These are phyloP conservation scores for Adansonia digitata DNA, from an alignment of 345 rosid species.

Conservation along the genomic window DNA sequence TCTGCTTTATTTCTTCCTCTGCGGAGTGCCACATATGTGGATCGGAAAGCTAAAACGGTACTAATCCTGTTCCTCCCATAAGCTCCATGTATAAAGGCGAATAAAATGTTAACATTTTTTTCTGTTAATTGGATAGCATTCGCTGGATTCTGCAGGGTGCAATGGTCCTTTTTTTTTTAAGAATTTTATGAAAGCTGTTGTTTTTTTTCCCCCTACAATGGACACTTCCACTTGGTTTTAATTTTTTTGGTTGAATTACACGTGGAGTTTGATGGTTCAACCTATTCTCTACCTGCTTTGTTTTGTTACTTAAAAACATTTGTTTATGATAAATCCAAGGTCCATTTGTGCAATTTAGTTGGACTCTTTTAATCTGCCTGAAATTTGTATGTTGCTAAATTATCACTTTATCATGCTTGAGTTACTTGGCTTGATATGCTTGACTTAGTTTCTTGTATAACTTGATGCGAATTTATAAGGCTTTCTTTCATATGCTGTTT, in stretches of 20 bases:
- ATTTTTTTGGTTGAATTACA: not conserved
- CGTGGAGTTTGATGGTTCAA: not conserved
- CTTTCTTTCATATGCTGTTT: no score
- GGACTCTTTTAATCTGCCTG: no score
- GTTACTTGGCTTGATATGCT: no score
- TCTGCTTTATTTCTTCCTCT: slow-evolving; percentile 84
- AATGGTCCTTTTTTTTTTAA: no score
- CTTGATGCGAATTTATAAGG: no score
- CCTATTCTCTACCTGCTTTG: not conserved
- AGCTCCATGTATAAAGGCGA: not conserved
- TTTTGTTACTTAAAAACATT: not conserved
- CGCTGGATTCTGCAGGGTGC: not conserved
- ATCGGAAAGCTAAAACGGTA: slow-evolving; percentile 71
- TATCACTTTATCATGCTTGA: no score
- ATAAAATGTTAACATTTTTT: not conserved
- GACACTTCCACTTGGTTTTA: not conserved
- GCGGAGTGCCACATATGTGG: slow-evolving; percentile 44
- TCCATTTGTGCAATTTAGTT: not conserved
- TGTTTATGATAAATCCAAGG: not conserved
- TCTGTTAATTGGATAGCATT: not conserved
- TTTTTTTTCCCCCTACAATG: not conserved
- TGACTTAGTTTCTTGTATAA: no score
- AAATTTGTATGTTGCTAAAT: no score
- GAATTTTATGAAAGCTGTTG: not conserved
- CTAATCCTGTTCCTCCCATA: not conserved